Percentiles rank a stretch among this genome's conserved stretches.
Conservation (phyloP, 2,329 filamentous ascomycete species). For the Elsinoe ampelina region DNA sequence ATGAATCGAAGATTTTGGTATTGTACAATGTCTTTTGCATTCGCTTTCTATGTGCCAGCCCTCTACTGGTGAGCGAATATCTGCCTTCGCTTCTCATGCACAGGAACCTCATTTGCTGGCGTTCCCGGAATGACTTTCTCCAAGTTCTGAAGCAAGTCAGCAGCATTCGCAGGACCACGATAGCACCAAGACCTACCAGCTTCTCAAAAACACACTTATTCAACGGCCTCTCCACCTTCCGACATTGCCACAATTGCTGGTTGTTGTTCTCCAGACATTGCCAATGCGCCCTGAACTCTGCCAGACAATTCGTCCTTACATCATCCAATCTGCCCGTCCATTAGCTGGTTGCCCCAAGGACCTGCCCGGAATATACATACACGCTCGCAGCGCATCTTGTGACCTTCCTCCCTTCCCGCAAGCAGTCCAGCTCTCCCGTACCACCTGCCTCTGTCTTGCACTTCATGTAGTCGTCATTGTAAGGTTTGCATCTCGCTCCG, state of each 20-base stretch:
- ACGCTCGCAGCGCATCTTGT: constrained; percentile 94
- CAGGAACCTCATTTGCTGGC: constrained; percentile 39
- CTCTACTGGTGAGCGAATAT: constrained; percentile 27
- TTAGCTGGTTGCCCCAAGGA: not conserved
- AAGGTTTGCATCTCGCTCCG: constrained; percentile 83
- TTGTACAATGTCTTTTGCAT: constrained; percentile 10
- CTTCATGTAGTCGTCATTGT: constrained; percentile 99
- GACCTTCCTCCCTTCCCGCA: constrained; percentile 93
- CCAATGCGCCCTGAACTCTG: constrained; percentile 90
- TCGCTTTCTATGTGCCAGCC: constrained; percentile 1
- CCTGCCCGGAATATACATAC: constrained; percentile 47
- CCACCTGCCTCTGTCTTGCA: constrained; percentile 95
- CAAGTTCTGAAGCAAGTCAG: constrained; percentile 31
- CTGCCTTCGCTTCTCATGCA: constrained; percentile 41
- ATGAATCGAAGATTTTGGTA: not conserved
- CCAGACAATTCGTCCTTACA: constrained; percentile 88
- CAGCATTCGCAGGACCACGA: not conserved
- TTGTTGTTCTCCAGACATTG: constrained; percentile 94
- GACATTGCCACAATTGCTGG: constrained; percentile 94
- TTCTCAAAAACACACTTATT: constrained; percentile 97
- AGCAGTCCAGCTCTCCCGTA: constrained; percentile 82
- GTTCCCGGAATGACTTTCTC: constrained; percentile 45
- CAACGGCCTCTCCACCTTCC: constrained; percentile 74
- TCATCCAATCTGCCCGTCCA: constrained; percentile 64
- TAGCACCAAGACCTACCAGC: constrained; percentile 50